Conservation (phyloP, 495 filamentous ascomycete genomes). For the Evernia prunastri region DNA sequence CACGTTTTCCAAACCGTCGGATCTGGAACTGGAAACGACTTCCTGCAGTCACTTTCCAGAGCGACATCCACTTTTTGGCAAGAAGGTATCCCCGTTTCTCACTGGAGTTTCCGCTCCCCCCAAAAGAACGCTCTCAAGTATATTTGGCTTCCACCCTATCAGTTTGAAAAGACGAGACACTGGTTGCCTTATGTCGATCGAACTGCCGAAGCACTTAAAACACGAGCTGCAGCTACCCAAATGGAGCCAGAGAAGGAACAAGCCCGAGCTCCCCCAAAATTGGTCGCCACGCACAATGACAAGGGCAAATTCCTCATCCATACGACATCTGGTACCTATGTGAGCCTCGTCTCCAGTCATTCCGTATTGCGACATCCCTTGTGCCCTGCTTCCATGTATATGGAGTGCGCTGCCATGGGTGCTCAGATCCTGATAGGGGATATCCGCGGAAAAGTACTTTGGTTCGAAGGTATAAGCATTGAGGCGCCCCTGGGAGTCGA, state of each 20-base stretch:
- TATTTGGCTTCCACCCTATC: slow-evolving; percentile 23
- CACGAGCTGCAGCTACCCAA: neutral
- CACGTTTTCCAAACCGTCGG: slow-evolving; percentile 16
- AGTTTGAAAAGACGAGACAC: slow-evolving; percentile 17
- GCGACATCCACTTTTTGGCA: slow-evolving; percentile 28
- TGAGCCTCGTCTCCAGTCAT: slow-evolving; percentile 24
- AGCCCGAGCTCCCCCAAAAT: neutral
- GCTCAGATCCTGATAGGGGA: slow-evolving; percentile 21
- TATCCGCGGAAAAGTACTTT: slow-evolving; percentile 9
- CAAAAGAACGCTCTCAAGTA: slow-evolving; percentile 7
- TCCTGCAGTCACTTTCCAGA: slow-evolving; percentile 24
- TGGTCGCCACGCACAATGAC: neutral
- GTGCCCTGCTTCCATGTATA: slow-evolving; percentile 37
- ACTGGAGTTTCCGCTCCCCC: slow-evolving; percentile 24
- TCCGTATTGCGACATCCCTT: slow-evolving; percentile 24
- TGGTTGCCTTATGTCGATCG: slow-evolving; percentile 19
- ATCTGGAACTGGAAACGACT: slow-evolving; percentile 9
- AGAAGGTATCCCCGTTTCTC: slow-evolving; percentile 21
- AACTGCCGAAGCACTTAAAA: slow-evolving; percentile 3
- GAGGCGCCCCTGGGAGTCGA: slow-evolving; percentile 24
- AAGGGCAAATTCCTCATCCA: slow-evolving; percentile 7
- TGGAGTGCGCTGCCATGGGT: slow-evolving; percentile 31
- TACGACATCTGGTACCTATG: slow-evolving; percentile 11
- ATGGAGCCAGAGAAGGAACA: neutral
- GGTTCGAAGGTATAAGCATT: slow-evolving; percentile 26